Evolutionary conservation across 495 filamentous ascomycete species (phyloP), one percentile per base, ranked within the genome.

Genomic region (Xylaria longipes): DNA sequence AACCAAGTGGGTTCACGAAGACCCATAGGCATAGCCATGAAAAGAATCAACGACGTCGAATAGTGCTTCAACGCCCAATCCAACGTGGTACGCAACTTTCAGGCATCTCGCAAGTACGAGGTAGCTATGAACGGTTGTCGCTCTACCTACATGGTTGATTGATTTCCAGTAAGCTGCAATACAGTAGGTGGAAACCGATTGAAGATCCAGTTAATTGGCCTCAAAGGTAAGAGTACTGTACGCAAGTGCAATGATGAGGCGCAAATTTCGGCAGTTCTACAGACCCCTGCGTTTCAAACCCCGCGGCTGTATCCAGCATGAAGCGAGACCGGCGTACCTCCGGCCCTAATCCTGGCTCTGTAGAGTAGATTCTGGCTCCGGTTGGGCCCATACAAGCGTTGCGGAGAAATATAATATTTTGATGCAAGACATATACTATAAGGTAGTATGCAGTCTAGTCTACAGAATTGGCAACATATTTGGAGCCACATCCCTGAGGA

Each of bases 231-330:
- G 48, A 27, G 17, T 15, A 5, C 17, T 56, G 27, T 12, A 12
- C n/a, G 14, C 31, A 25, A 27, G n/a, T 43, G 60, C 9, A 37
- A 39, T 37, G 37, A 63, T 29, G 60, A 43, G 35, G 60, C 60
- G 60, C 60, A 63, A 43, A 63, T n/a, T 43, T 63, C 60, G 60
- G 60, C 60, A 63, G 60, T 63, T 63, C 60, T 11, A 63, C 35
- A 43, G 60, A 43, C 37, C 60, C 35, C 22, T 20, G 60, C 37
- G 37, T 43, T 43, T 31, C 35, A 43, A 63, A 63, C 60, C 60
- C 60, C 60, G 20, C 58, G 22, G 5, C n/a, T 25, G 35, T 11
- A 62, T 29, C 3, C 11, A 37, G 58, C 35, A 41, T 39, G 45
- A 22, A 63, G 60, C 60, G 60, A 63, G 60, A 43, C 60, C 60